Evolutionary conservation across 2,329 filamentous ascomycete genomes (phyloP), one percentile per base, ranked within the genome.

Genomic region (Pseudonectria buxi): DNA sequence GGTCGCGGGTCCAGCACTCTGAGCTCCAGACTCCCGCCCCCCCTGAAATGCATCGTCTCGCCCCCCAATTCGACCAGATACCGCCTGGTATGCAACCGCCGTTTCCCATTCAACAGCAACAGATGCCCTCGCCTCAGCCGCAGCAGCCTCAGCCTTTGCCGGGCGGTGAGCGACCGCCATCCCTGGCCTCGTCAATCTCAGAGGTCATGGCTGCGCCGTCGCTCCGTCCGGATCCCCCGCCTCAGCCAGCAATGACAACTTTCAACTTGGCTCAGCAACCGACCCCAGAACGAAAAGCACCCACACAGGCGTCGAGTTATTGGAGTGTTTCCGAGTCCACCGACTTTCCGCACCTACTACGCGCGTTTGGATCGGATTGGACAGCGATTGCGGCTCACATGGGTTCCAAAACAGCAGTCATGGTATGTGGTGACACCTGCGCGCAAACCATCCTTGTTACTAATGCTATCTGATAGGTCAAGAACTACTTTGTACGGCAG

Each of bases 321-420:
- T 92, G 86, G 86, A 90, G 85, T 51, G 85, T 90, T 14, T 83
- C 82, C 2, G 86, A 92, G 61, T 73, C 82, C 36, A 82, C 73
- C 30, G 85, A 89, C 51, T 92, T 92, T 58, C 79, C 81, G 25
- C 74, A 71, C 37, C 70, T 87, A 39, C 68, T 92, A 30, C 73
- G 70, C 33, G 74, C 86, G 36, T 90, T 87, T 62, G 86, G 86
- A 39, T 86, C 81, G 12, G 84, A 92, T 55, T 92, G 84, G 76
- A 66, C 67, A 32, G 76, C 74, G 4, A 90, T 90, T 59, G 82
- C 86, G 27, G 70, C 70, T 33, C 78, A 86, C 50, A 88, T 92
- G 82, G 81, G 82, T 32, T 86, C 84, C 4, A 90, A 90, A 62
- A 90, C 86, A 13, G 74, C 82, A 37, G 83, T 84, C n/a, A 92